phyloP scores from a whole-genome alignment of 2,329 filamentous ascomycete genomes.

The Xylaria sp. region DNA sequence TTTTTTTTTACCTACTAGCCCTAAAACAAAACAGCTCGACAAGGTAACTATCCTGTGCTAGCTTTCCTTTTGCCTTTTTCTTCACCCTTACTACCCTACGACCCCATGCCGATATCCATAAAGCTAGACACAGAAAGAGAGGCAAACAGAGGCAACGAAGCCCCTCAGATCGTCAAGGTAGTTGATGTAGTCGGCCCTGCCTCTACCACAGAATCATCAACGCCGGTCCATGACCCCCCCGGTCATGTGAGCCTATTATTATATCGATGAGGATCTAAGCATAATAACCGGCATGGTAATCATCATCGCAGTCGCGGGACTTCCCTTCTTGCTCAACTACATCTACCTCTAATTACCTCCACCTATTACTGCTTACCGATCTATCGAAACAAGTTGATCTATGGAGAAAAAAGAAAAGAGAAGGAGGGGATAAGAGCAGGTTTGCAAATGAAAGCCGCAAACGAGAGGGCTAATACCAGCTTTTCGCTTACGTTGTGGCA shows the following conservation, averaged over 20 bases:
- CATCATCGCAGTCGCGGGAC: constrained; percentile 10
- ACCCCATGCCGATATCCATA: background rate
- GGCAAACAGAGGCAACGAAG: background rate
- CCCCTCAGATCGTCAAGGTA: constrained; percentile 17
- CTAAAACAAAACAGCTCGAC: background rate
- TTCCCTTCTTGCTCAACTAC: background rate
- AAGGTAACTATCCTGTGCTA: background rate
- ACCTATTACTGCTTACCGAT: background rate
- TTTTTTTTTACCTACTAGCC: background rate
- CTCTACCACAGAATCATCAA: constrained; percentile 17
- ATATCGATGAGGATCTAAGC: constrained; percentile 29
- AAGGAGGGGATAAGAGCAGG: constrained; percentile 17
- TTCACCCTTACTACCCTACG: background rate
- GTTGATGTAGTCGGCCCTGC: constrained; percentile 2
- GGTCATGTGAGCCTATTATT: constrained; percentile 27
- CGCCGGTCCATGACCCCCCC: constrained; percentile 18
- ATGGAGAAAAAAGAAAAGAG: background rate
- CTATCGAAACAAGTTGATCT: background rate
- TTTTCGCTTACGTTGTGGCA: constrained; percentile 10
- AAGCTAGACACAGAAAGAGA: background rate
- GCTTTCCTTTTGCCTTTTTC: background rate
- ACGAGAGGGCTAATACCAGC: constrained; percentile 2
- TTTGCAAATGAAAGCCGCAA: constrained; percentile 12
- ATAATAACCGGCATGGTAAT: constrained; percentile 31
- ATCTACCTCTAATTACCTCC: background rate